Evolutionary conservation across 371 early-diverging fungal genomes (phyloP).

Genomic region (Nematocida major): DNA sequence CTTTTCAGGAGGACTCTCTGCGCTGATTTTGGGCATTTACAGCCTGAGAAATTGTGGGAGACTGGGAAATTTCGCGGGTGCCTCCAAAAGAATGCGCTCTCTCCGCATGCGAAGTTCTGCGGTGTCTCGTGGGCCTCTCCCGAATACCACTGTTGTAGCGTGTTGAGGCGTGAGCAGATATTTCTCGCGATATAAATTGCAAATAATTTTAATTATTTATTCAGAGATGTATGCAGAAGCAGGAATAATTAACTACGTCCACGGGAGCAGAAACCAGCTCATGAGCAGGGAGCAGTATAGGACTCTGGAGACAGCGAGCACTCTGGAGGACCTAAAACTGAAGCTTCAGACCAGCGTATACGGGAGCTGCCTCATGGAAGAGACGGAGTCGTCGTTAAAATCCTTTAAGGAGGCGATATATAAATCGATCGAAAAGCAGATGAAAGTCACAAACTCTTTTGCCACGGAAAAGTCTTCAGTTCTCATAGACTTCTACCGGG

Average conservation of each 20-base stretch:
- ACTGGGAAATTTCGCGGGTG: no score
- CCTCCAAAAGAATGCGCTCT: no score
- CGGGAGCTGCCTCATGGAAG: slow-evolving; percentile 33
- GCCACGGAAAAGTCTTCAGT: not conserved
- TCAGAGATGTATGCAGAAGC: slow-evolving; percentile 18
- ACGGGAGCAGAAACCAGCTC: slow-evolving; percentile 57
- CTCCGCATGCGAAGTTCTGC: no score
- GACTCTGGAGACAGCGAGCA: slow-evolving; percentile 49
- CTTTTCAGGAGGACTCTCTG: no score
- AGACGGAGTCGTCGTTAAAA: not conserved
- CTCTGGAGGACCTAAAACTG: slow-evolving; percentile 56
- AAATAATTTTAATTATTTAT: slow-evolving; percentile 17
- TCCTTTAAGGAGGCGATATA: slow-evolving; percentile 20
- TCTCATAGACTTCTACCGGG: slow-evolving; percentile 57
- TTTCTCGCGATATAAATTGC: not conserved
- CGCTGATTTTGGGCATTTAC: no score
- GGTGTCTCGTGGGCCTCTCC: no score
- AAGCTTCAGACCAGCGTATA: slow-evolving; percentile 50
- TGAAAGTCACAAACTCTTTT: slow-evolving; percentile 3
- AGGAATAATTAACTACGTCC: slow-evolving; percentile 51
- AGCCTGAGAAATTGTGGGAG: no score
- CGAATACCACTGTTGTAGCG: no score
- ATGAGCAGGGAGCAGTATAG: slow-evolving; percentile 55
- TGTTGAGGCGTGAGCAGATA: no score
- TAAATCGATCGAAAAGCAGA: slow-evolving; percentile 20